Base-by-base conservation (phyloP, 192 early-diverging fungal genomes). In the Mortierella alpina region DNA sequence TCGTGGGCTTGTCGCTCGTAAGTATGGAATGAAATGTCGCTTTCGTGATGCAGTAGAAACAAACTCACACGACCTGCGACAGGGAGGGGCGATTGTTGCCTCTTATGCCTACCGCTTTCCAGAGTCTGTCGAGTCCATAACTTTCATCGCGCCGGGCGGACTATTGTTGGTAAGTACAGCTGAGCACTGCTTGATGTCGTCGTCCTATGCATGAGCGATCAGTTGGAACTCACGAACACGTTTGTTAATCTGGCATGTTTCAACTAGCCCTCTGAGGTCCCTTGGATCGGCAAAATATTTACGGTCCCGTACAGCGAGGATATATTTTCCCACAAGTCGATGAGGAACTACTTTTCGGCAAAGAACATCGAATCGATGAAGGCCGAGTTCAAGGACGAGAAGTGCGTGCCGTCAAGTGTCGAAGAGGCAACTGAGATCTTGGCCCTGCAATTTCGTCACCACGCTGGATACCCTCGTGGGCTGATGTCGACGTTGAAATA, bases 1-100 rank as follows among this genome's bases (percentile, higher is more conserved):
- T 83, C 73, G 70, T 83, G 14, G 82, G 82, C 12, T 23, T 78
- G 7, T 83, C 82, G 0, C 23, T 83, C 23, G 77, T 81, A 81
- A 9, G 58, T 31, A 46, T 7, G 2, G n/a, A 40, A 40, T 6
- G 5, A 8, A 47, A 49, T 3, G 22, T 49, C 39, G 10, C 6
- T 39, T 18, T 1, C 45, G 50, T 8, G 40, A 47, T 3, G 13
- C 13, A 44, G 31, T 23, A 22, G 4, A 18, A 42, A 7, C 4
- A 45, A 22, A 14, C 7, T 23, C 6, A 22, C 22, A 5, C 8
- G 15, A 31, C 8, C 20, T 22, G 50, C 7, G 6, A 39, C 15
- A 81, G 77, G 82, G 82, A 51, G 82, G 82, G 48, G 82, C 50
- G 13, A 83, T 83, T 54, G 18, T 75, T 6, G 70, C 75, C 0